phyloP scores from a whole-genome alignment of 371 early-diverging fungal species.

The Actinomortierella ambigua region DNA sequence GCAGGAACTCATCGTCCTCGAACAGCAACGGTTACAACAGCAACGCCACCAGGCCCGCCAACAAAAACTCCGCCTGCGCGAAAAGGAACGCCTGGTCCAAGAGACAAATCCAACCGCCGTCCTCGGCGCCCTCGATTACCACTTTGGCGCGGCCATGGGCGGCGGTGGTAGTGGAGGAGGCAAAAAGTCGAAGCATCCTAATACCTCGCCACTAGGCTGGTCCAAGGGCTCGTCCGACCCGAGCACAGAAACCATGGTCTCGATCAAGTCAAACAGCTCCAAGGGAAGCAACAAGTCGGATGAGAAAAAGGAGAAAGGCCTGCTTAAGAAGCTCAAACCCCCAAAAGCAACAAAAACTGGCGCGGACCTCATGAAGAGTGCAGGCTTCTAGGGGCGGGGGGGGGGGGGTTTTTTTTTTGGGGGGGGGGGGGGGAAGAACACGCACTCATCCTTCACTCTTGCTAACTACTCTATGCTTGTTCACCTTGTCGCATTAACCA shows the following conservation, averaged over 20 bases:
- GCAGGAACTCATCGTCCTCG: slow-evolving; percentile 23
- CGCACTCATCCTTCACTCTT: too few relatives aligned
- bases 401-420: background rate
- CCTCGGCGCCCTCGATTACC: slow-evolving; percentile 25
- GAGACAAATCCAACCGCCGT: slow-evolving; percentile 7
- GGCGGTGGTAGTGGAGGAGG: background rate
- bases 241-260: too few relatives aligned
- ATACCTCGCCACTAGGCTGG: background rate
- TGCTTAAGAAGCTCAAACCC: slow-evolving; percentile 26
- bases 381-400: slow-evolving; percentile 19
- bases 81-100: slow-evolving; percentile 11
- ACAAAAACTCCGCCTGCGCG: slow-evolving; percentile 4
- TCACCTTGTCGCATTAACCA: too few relatives aligned
- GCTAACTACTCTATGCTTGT: too few relatives aligned
- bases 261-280: slow-evolving; percentile 15
- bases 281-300: slow-evolving; percentile 21
- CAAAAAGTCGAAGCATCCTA: slow-evolving; percentile 4
- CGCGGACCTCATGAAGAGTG: slow-evolving; percentile 35
- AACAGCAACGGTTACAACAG: slow-evolving; percentile 31
- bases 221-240: background rate
- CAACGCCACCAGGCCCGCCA: slow-evolving; percentile 24
- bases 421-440: too few relatives aligned
- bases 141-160: slow-evolving; percentile 14
- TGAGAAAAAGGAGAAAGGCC: slow-evolving; percentile 16
- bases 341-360: slow-evolving; percentile 22